These are phyloP conservation scores for Penicillium carneum DNA, from an alignment of 2,329 filamentous ascomycete species.

Conservation along the genomic window DNA sequence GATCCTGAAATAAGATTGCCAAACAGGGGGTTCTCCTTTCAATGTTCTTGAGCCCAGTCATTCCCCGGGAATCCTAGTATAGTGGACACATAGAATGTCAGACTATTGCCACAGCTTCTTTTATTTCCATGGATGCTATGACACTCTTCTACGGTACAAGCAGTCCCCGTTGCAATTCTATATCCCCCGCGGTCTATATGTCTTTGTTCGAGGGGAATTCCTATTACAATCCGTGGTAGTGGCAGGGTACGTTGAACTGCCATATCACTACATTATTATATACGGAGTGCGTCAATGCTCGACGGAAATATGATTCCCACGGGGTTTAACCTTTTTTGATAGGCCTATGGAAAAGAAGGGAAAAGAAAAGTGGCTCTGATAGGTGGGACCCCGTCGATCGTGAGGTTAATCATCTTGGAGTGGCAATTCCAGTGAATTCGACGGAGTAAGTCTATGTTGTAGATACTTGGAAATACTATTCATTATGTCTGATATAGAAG, in stretches of 20 bases:
- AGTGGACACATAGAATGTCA: background rate
- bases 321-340: background rate
- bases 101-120: background rate
- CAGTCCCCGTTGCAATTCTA: background rate
- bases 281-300: background rate
- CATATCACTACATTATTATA: background rate
- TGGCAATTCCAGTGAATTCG: background rate
- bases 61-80: conserved; percentile 2
- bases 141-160: background rate
- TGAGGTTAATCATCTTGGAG: background rate
- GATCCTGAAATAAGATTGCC: background rate
- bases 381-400: conserved; percentile 2
- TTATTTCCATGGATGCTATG: background rate
- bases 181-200: no score
- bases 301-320: background rate
- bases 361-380: background rate
- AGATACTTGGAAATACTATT: background rate
- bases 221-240: background rate
- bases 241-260: background rate
- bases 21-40: background rate
- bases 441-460: no score
- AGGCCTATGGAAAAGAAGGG: background rate
- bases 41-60: background rate
- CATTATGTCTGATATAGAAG: background rate
- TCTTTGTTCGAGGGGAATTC: no score